These are phyloP conservation scores for Saitozyma podzolica DNA, from an alignment of 768 basidiomycete genomes.

Conservation along the genomic window DNA sequence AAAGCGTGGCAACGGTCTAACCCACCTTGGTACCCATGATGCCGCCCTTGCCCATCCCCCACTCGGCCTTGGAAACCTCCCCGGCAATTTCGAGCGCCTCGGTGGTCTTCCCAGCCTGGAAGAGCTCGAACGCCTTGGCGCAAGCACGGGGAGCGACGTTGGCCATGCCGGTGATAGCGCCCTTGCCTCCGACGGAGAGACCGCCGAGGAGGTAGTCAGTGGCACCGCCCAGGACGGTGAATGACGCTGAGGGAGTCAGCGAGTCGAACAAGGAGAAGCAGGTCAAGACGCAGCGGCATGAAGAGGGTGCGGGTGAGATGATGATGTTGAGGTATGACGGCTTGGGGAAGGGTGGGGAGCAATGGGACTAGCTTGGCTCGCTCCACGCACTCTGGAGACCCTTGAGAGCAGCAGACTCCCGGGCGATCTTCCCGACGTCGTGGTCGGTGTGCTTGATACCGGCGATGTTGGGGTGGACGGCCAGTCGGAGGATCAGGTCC, in stretches of 20 bases:
- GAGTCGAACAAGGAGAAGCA: too few species aligned
- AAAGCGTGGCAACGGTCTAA: neutral
- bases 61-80: conserved; percentile 12
- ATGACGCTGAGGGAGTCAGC: neutral
- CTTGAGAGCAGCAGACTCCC: conserved; percentile 4
- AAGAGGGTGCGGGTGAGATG: too few species aligned
- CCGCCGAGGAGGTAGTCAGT: conserved; percentile 21
- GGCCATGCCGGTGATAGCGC: conserved; percentile 25
- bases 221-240: conserved; percentile 22
- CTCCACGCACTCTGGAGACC: too few species aligned
- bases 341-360: too few species aligned
- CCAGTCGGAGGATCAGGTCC: conserved; percentile 44
- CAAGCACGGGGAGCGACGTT: conserved; percentile 18
- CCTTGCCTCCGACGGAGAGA: conserved; percentile 17
- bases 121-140: conserved; percentile 14
- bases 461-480: conserved; percentile 52
- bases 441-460: conserved; percentile 54
- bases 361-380: too few species aligned
- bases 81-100: conserved; percentile 20
- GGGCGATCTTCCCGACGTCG: conserved; percentile 46
- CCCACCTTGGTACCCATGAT: conserved; percentile 26
- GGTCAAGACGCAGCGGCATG: too few species aligned
- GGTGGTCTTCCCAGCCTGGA: conserved; percentile 4
- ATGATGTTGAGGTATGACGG: too few species aligned
- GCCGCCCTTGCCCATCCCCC: conserved; percentile 20